Evolutionary conservation across 495 filamentous ascomycete species (phyloP).

Genomic region (Bombardia bombarda): DNA sequence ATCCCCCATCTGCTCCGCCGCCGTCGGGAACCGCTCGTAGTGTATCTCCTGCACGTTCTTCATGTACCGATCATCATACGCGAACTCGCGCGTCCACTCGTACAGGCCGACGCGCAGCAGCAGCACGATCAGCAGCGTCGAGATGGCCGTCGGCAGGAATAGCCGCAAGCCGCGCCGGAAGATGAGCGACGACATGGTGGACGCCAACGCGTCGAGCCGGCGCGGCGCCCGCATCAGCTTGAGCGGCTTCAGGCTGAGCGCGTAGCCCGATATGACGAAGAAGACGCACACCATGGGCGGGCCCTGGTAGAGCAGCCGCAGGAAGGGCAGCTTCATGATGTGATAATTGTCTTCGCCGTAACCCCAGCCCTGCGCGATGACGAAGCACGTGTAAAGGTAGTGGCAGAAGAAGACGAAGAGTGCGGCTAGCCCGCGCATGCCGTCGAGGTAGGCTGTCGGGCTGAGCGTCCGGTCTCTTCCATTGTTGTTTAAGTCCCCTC

Average conservation of each 20-base stretch:
- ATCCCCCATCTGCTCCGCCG: conserved; percentile 20
- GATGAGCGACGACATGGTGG: conserved; percentile 49
- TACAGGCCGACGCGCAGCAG: conserved; percentile 46
- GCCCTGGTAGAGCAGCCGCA: conserved; percentile 58
- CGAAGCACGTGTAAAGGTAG: conserved; percentile 36
- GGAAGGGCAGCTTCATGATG: conserved; percentile 54
- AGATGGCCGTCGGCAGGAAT: conserved; percentile 56
- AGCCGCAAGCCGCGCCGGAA: conserved; percentile 61
- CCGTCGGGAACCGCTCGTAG: conserved; percentile 17
- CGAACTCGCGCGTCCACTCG: conserved; percentile 34
- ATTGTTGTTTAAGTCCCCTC: neutral
- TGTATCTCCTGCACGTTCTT: conserved; percentile 36
- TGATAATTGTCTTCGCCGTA: conserved; percentile 22
- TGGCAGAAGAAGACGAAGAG: conserved; percentile 52
- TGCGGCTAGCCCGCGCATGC: conserved; percentile 50
- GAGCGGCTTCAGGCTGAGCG: conserved; percentile 57
- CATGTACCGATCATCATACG: conserved; percentile 24
- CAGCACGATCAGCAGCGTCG: conserved; percentile 49
- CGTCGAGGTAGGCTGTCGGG: conserved; percentile 50
- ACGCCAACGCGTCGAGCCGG: conserved; percentile 22
- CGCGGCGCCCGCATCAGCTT: conserved; percentile 47
- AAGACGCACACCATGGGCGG: conserved; percentile 69
- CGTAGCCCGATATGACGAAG: conserved; percentile 70
- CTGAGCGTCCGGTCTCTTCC: conserved; percentile 9
- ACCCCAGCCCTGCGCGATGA: conserved; percentile 36